Base-by-base conservation (phyloP, 441 rosid genomes). In the Geranium incanum region DNA sequence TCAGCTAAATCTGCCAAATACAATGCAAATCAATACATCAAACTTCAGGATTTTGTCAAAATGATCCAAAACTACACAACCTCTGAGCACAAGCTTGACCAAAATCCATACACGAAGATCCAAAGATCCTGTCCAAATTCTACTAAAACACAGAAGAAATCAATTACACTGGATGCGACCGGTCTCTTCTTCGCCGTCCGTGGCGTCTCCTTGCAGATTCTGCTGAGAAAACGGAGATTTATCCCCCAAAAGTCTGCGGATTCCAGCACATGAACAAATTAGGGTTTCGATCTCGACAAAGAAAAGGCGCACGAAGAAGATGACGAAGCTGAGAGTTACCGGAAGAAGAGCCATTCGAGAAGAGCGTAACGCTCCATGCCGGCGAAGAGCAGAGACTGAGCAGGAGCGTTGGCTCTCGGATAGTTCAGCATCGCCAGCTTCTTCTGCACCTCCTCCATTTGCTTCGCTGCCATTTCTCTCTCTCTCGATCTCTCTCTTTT, bases 331-430 rank as follows among this genome's bases (percentile, higher is more conserved):
- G 36, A 38, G 66, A 1, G 23, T n/a, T 74, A 95, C 97, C 86
- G 86, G 84, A 92, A 92, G 83, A 95, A 95, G 77, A 92, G 97
- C 97, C 98, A 92, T 73, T 92, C 99, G 72, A 92, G 97, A 68
- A 92, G 96, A 73, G 94, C 94, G 72, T 92, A 95, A 60, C 97
- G 99, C 74, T 95, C 97, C 99, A 87, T 90, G 80, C 99, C 97
- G 70, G 97, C 96, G 80, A 92, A 95, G 81, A 92, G 96, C 70
- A 95, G 97, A 68, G 97, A 90, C 84, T 95, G 99, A 75, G 97
- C 93, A 23, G 96, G 96, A 73, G 96, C 98, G 71, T 85, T 82
- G 66, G 97, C 97, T 73, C 96, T 79, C 0, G 93, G 87, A 75
- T 92, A 95, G 71, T 78, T 86, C 7, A 95, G 82, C 79, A 65